Evolutionary conservation across 2,329 filamentous ascomycete species (phyloP).

Genomic region (Trichoderma sp.): DNA sequence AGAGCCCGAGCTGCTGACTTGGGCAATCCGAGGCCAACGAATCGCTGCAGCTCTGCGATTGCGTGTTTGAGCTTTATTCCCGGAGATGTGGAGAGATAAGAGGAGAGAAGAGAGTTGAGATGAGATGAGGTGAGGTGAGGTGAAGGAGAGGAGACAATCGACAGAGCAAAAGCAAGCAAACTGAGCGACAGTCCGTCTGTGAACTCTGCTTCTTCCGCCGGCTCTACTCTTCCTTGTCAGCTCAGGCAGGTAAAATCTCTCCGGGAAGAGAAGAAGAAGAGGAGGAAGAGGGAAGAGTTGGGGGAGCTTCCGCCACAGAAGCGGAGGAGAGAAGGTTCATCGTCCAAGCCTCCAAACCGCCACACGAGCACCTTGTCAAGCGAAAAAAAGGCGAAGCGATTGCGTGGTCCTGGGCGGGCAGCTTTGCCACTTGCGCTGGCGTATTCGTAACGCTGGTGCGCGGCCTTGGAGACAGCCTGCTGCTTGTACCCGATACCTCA

Average conservation of each 20-base stretch:
- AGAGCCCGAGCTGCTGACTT: constrained; percentile 22
- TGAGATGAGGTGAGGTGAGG: neutral
- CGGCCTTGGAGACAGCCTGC: constrained; percentile 5
- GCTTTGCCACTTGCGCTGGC: constrained; percentile 29
- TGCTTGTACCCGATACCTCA: constrained; percentile 4
- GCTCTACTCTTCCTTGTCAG: no score
- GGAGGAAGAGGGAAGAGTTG: neutral
- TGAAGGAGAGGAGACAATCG: neutral
- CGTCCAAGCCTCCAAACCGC: neutral
- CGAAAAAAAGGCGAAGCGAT: constrained; percentile 15
- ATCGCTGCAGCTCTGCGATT: constrained; percentile 14
- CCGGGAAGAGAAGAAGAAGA: neutral
- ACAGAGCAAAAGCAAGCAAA: neutral
- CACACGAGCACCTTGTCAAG: neutral
- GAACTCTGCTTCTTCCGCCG: neutral
- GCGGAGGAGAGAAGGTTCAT: neutral
- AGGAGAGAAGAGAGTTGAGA: neutral
- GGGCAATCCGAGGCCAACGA: constrained; percentile 7
- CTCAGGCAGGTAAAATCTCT: no score
- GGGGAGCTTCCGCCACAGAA: constrained; percentile 6
- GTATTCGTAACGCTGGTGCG: constrained; percentile 21
- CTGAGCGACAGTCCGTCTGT: neutral
- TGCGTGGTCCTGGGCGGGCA: constrained; percentile 29
- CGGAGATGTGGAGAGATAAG: neutral
- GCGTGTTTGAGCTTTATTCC: neutral